Evolutionary conservation across 768 basidiomycete genomes (phyloP), one percentile per base, ranked within the genome.

Genomic region (Macrolepiota dolichaula): DNA sequence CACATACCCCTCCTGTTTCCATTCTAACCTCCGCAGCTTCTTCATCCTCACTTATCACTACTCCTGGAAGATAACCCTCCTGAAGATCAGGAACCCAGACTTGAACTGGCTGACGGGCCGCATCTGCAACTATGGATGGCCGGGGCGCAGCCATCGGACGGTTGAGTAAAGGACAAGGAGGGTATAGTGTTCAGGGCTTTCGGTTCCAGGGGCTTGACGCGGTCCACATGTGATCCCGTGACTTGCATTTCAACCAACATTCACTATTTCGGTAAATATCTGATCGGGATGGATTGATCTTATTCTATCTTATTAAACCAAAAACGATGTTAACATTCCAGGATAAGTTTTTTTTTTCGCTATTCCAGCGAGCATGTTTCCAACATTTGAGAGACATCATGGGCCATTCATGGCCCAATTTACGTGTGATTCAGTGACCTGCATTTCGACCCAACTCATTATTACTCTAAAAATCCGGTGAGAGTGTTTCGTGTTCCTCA

Each of bases 11-110:
- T 71, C 91, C 91, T 44, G 88, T 88, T 40, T 91, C 89, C 80
- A 96, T 85, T 44, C 96, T 79, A 15, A 98, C 89, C 67, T 96
- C 87, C 1, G 87, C 93, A 15, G 83, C 75, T 56, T 94, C 88
- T 27, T 87, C 88, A 57, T 93, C 87, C 70, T 96, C 94, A 64
- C 84, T 86, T 62, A 92, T 84, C 25, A 98, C 91, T 93, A 93
- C 96, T 59, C 94, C 96, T 49, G 94, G 90, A 51, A 96, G 84
- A 73, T 98, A 98, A 0, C 96, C 96, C 65, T 95, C 91, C 71
- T 84, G 86, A 61, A 89, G 85, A 73, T 98, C 96, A 2, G 94
- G 94, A 25, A 96, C 90, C 96, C 96, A 98, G 5, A 98, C 94
- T n/a, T 89, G 84, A 19, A 93, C 94, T 22, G 94, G 93, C 17